These are phyloP conservation scores for Chytridiales sp. DNA, from an alignment of 371 early-diverging fungal species.

Conservation along the genomic window DNA sequence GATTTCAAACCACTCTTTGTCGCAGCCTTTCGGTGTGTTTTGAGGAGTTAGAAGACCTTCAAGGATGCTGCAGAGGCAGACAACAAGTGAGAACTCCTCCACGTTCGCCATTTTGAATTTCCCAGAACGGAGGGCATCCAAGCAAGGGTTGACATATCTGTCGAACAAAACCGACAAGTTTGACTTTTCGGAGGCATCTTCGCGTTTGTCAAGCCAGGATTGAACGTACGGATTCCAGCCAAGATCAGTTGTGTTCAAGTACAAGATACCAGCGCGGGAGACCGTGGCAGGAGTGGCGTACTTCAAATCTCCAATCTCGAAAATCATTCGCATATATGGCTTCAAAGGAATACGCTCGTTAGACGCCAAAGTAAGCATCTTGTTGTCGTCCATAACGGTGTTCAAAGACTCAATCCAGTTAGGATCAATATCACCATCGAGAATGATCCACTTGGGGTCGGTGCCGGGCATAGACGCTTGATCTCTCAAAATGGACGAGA, in stretches of 20 bases:
- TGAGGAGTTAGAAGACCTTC: slow-evolving; percentile 57
- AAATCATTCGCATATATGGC: slow-evolving; percentile 61
- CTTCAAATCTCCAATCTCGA: slow-evolving; percentile 62
- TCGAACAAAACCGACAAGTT: slow-evolving; percentile 59
- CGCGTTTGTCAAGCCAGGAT: slow-evolving; percentile 65
- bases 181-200: slow-evolving; percentile 58
- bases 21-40: slow-evolving; percentile 64
- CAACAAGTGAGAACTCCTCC: slow-evolving; percentile 60
- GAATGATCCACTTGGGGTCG: slow-evolving; percentile 65
- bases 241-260: slow-evolving; percentile 58
- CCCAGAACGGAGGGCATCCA: slow-evolving; percentile 55
- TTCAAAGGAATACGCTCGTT: slow-evolving; percentile 71
- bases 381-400: slow-evolving; percentile 72
- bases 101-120: slow-evolving; percentile 59
- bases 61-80: slow-evolving; percentile 56
- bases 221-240: slow-evolving; percentile 66
- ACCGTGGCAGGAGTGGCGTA: slow-evolving; percentile 71
- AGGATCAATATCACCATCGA: slow-evolving; percentile 66
- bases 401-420: slow-evolving; percentile 73
- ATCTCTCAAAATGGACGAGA: slow-evolving; percentile 60
- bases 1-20: slow-evolving; percentile 66
- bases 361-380: slow-evolving; percentile 61
- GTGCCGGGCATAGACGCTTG: slow-evolving; percentile 54
- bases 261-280: slow-evolving; percentile 68
- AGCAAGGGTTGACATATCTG: slow-evolving; percentile 55